A percentile compares a stretch with the other conserved stretches of the same genome.
These are phyloP conservation scores for Sungouiozyma ichnusensis DNA, from an alignment of 805 yeast genomes.

Conservation along the genomic window DNA sequence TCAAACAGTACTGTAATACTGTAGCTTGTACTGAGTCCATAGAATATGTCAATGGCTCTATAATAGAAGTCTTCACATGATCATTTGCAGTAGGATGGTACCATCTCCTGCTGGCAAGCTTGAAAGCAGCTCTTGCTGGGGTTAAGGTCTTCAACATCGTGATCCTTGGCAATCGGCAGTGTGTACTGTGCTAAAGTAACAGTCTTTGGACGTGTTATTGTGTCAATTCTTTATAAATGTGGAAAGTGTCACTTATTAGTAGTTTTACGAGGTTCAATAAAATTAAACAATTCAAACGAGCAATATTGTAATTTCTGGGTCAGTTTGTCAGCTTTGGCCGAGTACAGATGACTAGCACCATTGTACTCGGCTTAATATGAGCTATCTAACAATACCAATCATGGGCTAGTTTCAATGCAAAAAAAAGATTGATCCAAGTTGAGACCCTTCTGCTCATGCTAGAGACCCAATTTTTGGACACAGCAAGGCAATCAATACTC, in stretches of 20 bases:
- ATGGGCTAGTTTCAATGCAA: no score
- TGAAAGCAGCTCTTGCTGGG: neutral
- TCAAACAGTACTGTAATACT: conserved; percentile 19
- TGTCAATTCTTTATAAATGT: neutral
- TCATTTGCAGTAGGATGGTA: conserved; percentile 22
- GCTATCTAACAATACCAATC: neutral
- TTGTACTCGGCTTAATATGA: neutral
- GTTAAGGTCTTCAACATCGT: neutral
- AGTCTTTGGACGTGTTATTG: no score
- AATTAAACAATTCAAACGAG: no score
- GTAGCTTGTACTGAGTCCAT: conserved; percentile 20
- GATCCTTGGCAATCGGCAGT: neutral
- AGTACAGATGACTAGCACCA: no score
- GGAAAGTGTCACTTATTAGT: neutral
- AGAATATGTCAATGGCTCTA: conserved; percentile 20
- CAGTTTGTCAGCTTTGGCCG: no score
- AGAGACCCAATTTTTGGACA: no score
- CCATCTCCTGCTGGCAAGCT: conserved; percentile 6
- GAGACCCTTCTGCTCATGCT: neutral
- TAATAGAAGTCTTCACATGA: conserved; percentile 10
- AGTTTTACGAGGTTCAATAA: no score
- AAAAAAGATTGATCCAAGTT: no score
- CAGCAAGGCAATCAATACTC: no score
- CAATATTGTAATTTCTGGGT: no score
- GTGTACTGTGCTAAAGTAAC: no score